Evolutionary conservation across 2,329 filamentous ascomycete species (phyloP).

Genomic region (Fusarium protoensiforme): DNA sequence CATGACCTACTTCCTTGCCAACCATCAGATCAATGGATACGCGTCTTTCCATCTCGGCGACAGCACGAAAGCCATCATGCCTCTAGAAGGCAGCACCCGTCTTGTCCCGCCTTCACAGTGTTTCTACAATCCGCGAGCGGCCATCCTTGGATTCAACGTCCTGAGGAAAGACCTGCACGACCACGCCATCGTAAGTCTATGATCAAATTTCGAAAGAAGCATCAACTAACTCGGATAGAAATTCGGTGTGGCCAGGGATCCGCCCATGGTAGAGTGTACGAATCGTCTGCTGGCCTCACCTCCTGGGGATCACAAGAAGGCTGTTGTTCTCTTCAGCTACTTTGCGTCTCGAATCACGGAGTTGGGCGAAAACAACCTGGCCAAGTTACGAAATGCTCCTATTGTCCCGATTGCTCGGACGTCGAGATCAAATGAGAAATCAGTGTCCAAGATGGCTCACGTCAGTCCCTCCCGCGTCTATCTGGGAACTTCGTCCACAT

Average conservation of each 20-base stretch:
- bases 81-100: constrained; percentile 74
- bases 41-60: constrained; percentile 67
- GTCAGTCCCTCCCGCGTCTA: constrained; percentile 82
- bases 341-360: constrained; percentile 82
- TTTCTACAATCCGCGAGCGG: constrained; percentile 82
- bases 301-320: constrained; percentile 73
- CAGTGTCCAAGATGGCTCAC: constrained; percentile 43
- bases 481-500: constrained; percentile 76
- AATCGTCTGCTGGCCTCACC: constrained; percentile 77
- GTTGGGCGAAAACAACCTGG: constrained; percentile 69
- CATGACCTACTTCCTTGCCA: constrained; percentile 84
- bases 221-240: constrained; percentile 58
- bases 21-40: constrained; percentile 84
- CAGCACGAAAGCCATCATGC: constrained; percentile 72
- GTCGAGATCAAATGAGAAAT: constrained; percentile 54
- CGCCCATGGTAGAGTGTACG: constrained; percentile 81
- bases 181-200: constrained; percentile 72
- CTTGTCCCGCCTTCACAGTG: constrained; percentile 81
- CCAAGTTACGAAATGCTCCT: constrained; percentile 69
- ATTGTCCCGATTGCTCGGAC: constrained; percentile 76
- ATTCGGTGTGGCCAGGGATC: constrained; percentile 87
- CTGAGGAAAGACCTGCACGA: constrained; percentile 79
- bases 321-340: constrained; percentile 82
- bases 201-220: neutral
- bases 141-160: constrained; percentile 83